phyloP scores from a whole-genome alignment of 1,284 basidiomycete genomes.

The Stereum hirsutum region DNA sequence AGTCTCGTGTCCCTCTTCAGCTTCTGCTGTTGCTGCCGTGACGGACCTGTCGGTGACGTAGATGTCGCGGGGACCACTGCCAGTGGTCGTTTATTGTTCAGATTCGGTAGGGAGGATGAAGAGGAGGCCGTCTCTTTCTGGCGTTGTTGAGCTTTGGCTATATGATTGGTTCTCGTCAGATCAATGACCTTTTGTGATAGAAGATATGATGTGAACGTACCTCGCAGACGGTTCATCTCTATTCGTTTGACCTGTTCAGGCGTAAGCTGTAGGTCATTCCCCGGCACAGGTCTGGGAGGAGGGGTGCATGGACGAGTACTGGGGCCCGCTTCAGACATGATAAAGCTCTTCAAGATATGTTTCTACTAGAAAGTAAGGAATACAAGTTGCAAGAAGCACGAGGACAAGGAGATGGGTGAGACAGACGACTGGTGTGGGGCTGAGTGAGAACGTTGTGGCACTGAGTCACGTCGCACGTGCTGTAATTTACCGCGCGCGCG shows the following conservation, averaged over 20 bases:
- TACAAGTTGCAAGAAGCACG: too few relatives aligned
- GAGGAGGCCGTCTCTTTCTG: conserved; percentile 38
- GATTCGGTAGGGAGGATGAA: conserved; percentile 30
- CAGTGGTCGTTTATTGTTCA: conserved; percentile 24
- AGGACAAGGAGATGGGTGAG: too few relatives aligned
- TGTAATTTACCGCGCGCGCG: too few relatives aligned
- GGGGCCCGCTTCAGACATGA: conserved; percentile 14
- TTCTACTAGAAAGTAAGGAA: too few relatives aligned
- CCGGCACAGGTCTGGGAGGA: conserved; percentile 13
- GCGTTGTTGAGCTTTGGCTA: conserved; percentile 25
- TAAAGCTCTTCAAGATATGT: too few relatives aligned
- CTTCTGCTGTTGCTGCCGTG: conserved; percentile 33
- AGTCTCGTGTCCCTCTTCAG: conserved; percentile 64
- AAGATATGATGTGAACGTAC: conserved; percentile 12
- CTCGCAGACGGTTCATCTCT: conserved; percentile 33
- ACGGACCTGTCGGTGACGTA: conserved; percentile 47
- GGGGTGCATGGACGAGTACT: conserved; percentile 17
- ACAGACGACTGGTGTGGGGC: too few relatives aligned
- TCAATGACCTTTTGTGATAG: conserved; percentile 21
- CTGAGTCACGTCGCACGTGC: too few relatives aligned
- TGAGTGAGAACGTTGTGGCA: too few relatives aligned
- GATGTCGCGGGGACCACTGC: conserved; percentile 37
- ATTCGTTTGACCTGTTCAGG: conserved; percentile 30
- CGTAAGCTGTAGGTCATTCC: conserved; percentile 19
- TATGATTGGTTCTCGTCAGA: conserved; percentile 47